Base-by-base conservation (phyloP, 1,284 basidiomycete genomes). In the Cutaneotrichosporon sp. region DNA sequence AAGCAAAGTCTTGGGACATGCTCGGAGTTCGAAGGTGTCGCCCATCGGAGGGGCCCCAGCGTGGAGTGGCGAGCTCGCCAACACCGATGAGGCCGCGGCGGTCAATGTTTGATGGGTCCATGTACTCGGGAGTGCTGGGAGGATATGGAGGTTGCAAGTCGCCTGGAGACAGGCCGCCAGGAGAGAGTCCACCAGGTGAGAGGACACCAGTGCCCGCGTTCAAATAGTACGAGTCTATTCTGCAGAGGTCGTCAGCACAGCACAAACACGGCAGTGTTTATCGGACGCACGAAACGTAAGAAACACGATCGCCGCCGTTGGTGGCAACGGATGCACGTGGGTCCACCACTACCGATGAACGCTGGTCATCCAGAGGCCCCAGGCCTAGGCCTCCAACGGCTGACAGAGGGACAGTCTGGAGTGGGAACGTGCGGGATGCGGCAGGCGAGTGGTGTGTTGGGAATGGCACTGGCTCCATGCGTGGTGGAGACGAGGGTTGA, bases 61-160 rank as follows among this genome's bases (percentile, higher is more conserved):
- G 86, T 46, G 96, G 96, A n/a, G 96, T 98, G 8, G 93, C 85
- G n/a, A 98, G 86, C 81, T 98, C 96, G 46, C 96, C 96, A 11
- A 98, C 90, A 22, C 96, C 96, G 61, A 98, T 88, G 49, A 98
- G 86, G 30, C 88, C 90, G 18, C 88, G 86, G 62, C 96, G 85
- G 82, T 99, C 95, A 69, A 95, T 92, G 67, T 84, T 81, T 11
- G 90, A 87, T 13, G 91, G 90, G 80, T 93, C 90, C 69, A 70
- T 61, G 52, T 67, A 62, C 21, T 76, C 73, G 14, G 79, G 76
- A 0, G 76, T 76, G 4, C 63, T 63, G 1, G 77, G 75, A 13
- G 74, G 72, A 56, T 61, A 65, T 4, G 63, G 46, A 16, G 64
- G 38, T 38, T 52, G 59, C 21, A 47, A 46, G 55, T 64, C 60